A percentile compares a stretch with the other conserved stretches of the same genome.
Conservation (phyloP, 768 basidiomycete genomes). For the Daedalea quercina region DNA sequence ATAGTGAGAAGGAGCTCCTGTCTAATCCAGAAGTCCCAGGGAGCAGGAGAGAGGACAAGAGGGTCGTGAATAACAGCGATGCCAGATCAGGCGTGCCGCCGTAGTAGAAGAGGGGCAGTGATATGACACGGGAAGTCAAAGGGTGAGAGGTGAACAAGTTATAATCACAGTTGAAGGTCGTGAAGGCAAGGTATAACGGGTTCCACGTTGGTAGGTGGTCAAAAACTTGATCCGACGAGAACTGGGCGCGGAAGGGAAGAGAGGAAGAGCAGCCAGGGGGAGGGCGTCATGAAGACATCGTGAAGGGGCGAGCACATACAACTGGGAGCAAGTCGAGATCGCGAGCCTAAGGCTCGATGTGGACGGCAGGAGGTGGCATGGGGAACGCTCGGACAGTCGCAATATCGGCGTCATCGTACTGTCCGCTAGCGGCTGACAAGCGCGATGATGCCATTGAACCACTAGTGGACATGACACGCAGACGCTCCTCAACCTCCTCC, state of each 20-base stretch:
- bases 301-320: background rate
- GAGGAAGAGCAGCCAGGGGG: background rate
- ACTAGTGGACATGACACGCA: constrained; percentile 55
- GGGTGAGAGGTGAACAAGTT: background rate
- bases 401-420: constrained; percentile 12
- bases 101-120: background rate
- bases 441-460: constrained; percentile 31
- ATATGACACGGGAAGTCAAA: background rate
- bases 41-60: background rate
- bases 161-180: background rate
- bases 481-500: constrained; percentile 39
- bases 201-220: background rate
- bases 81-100: constrained; percentile 1
- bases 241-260: background rate
- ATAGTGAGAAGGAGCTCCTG: background rate
- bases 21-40: background rate
- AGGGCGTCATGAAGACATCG: background rate
- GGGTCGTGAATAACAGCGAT: background rate
- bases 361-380: constrained; percentile 10
- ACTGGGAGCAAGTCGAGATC: background rate
- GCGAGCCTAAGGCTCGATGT: background rate
- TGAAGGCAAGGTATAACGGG: background rate
- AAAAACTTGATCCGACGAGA: background rate
- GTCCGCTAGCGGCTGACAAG: constrained; percentile 14
- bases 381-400: constrained; percentile 16